These are phyloP conservation scores for Fusarium chaquense DNA, from an alignment of 2,329 filamentous ascomycete species.

Conservation along the genomic window DNA sequence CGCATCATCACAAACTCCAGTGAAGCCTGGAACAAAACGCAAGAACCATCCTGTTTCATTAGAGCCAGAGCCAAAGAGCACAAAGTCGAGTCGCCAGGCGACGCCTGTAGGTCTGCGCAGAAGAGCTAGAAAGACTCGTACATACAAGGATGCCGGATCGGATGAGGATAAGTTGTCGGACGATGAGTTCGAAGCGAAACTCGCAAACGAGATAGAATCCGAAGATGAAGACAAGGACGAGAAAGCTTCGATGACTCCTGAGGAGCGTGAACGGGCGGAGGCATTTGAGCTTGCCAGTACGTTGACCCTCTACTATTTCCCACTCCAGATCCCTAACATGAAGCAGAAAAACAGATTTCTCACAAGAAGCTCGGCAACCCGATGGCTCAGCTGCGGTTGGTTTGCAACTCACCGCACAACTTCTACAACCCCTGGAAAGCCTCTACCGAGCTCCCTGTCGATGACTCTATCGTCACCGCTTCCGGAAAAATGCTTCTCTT, in stretches of 20 bases:
- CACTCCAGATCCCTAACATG: conserved; percentile 31
- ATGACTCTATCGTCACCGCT: conserved; percentile 85
- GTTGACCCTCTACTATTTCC: conserved; percentile 46
- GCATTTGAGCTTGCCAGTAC: conserved; percentile 82
- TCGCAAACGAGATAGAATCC: conserved; percentile 71
- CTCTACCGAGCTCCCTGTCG: conserved; percentile 69
- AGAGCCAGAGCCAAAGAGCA: conserved; percentile 70
- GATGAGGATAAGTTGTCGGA: conserved; percentile 78
- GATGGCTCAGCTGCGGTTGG: conserved; percentile 88
- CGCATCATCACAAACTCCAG: conserved; percentile 33
- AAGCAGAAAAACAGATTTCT: conserved; percentile 80
- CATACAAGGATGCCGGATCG: conserved; percentile 67
- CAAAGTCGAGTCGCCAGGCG: conserved; percentile 78
- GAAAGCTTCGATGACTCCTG: conserved; percentile 56
- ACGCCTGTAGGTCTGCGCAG: conserved; percentile 73
- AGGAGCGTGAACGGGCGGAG: conserved; percentile 73
- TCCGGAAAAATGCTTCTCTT: conserved; percentile 97
- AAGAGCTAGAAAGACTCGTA: conserved; percentile 62
- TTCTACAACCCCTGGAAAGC: conserved; percentile 92
- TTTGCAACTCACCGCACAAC: conserved; percentile 94
- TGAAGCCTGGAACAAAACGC: conserved; percentile 48
- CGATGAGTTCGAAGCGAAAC: conserved; percentile 82
- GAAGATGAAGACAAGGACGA: conserved; percentile 54
- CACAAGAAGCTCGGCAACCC: conserved; percentile 94
- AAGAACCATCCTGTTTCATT: conserved; percentile 49